Percentiles rank a stretch among this genome's conserved stretches.
These are phyloP conservation scores for Boletus mariae DNA, from an alignment of 1,284 basidiomycete species.

Conservation along the genomic window DNA sequence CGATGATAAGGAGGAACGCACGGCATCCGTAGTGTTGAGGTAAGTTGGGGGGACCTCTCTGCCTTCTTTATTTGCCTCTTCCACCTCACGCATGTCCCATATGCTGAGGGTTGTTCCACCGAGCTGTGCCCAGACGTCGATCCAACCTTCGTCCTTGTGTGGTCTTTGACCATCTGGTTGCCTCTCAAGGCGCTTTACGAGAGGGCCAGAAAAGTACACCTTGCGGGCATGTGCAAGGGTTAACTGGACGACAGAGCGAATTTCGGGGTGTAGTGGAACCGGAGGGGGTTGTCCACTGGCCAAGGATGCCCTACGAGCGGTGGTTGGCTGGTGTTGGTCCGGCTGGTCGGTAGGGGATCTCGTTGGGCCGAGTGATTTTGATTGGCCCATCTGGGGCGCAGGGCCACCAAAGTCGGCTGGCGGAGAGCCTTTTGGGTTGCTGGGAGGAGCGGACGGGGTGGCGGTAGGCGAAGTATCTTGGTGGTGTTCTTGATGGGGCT, in stretches of 20 bases:
- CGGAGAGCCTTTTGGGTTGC: slow-evolving; percentile 9
- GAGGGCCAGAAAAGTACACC: slow-evolving; percentile 79
- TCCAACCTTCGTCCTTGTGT: slow-evolving; percentile 80
- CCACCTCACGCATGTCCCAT: slow-evolving; percentile 85
- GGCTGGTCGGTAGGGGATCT: slow-evolving; percentile 20
- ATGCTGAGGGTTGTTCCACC: slow-evolving; percentile 90
- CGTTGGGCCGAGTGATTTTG: slow-evolving; percentile 30
- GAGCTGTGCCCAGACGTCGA: slow-evolving; percentile 90
- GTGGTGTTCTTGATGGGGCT: slow-evolving; percentile 18
- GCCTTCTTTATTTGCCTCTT: slow-evolving; percentile 76
- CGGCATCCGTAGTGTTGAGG: slow-evolving; percentile 84
- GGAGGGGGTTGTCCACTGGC: slow-evolving; percentile 19
- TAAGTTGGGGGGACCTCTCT: slow-evolving; percentile 83
- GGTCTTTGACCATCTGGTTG: slow-evolving; percentile 73
- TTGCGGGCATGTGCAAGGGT: slow-evolving; percentile 71
- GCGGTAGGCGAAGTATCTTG: slow-evolving; percentile 14
- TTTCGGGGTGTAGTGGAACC: slow-evolving; percentile 67
- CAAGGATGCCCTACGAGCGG: slow-evolving; percentile 25
- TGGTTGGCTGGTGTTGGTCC: slow-evolving; percentile 9
- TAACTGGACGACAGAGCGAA: slow-evolving; percentile 68
- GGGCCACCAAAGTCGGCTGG: slow-evolving; percentile 19
- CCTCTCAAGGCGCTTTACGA: slow-evolving; percentile 69
- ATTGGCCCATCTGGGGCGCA: slow-evolving; percentile 32
- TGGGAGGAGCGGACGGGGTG: slow-evolving; percentile 7
- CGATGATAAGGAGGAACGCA: slow-evolving; percentile 38